Percentiles rank a stretch among this genome's conserved stretches.
Evolutionary conservation across 352 stramenopile species (phyloP).

Genomic region (Synura sp.): DNA sequence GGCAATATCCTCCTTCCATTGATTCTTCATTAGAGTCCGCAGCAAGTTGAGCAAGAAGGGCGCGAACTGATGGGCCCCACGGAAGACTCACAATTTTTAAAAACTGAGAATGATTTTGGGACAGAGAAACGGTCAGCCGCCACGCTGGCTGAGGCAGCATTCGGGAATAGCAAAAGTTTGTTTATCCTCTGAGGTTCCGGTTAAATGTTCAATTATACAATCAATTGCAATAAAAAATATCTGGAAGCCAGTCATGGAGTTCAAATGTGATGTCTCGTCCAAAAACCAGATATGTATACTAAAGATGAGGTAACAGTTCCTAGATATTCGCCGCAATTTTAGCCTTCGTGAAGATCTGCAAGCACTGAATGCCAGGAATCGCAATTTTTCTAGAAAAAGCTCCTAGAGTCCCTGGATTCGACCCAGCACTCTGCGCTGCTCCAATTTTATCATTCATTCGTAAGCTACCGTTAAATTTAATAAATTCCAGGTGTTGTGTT

Average conservation of each 20-base stretch:
- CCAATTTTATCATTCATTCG: not conserved
- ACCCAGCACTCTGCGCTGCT: not conserved
- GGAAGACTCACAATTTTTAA: not conserved
- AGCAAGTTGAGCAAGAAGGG: not conserved
- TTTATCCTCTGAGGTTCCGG: not conserved
- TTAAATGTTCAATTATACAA: not conserved
- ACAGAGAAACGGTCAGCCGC: not conserved
- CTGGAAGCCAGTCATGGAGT: not conserved
- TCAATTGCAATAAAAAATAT: not conserved
- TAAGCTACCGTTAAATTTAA: not conserved
- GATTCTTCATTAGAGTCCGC: not conserved
- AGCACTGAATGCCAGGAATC: not conserved
- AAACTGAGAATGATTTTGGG: not conserved
- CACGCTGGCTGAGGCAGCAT: not conserved
- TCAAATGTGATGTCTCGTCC: not conserved
- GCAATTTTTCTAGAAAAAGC: not conserved
- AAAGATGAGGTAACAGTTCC: not conserved
- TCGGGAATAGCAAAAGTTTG: not conserved
- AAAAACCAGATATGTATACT: not conserved
- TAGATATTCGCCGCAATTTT: not conserved
- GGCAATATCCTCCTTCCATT: too few relatives aligned
- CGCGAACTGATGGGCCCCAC: not conserved
- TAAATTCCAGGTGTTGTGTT: constrained; percentile 6
- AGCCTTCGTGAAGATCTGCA: not conserved
- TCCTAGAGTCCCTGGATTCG: not conserved